These are phyloP conservation scores for Calonectria crousiana DNA, from an alignment of 2,329 filamentous ascomycete genomes.

Conservation along the genomic window DNA sequence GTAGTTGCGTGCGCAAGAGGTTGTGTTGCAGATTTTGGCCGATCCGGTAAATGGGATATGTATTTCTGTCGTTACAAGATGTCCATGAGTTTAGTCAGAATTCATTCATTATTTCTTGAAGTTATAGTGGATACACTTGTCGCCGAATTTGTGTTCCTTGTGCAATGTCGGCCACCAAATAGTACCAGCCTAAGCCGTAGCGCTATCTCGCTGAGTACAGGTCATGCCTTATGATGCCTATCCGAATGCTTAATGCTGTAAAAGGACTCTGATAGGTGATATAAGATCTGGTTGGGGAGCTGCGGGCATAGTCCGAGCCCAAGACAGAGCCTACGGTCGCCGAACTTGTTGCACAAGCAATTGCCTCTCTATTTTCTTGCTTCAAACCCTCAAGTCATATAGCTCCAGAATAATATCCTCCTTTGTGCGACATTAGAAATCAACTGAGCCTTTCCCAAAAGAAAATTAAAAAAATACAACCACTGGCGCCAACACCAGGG, in stretches of 20 bases:
- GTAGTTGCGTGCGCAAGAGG: neutral
- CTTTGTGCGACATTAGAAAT: slow-evolving; percentile 23
- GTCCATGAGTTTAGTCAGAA: neutral
- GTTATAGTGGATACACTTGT: neutral
- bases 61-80: neutral
- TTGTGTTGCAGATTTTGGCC: neutral
- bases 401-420: slow-evolving; percentile 20
- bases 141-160: neutral
- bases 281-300: slow-evolving; percentile 20
- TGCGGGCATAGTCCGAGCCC: neutral
- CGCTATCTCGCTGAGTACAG: too few relatives aligned
- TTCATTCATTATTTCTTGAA: neutral
- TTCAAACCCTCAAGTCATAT: slow-evolving; percentile 20
- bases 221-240: too few relatives aligned
- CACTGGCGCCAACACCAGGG: slow-evolving; percentile 41
- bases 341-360: slow-evolving; percentile 3
- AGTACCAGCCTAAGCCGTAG: too few relatives aligned
- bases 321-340: slow-evolving; percentile 20
- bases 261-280: too few relatives aligned
- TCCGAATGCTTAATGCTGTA: too few relatives aligned
- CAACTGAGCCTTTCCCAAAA: slow-evolving; percentile 29
- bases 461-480: too few relatives aligned
- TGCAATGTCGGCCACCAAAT: too few relatives aligned
- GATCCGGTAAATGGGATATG: neutral
- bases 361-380: slow-evolving; percentile 42